Percentiles rank a stretch among this genome's conserved stretches.
These are phyloP conservation scores for Aurifilum marmelostoma DNA, from an alignment of 2,329 filamentous ascomycete species.

Conservation along the genomic window DNA sequence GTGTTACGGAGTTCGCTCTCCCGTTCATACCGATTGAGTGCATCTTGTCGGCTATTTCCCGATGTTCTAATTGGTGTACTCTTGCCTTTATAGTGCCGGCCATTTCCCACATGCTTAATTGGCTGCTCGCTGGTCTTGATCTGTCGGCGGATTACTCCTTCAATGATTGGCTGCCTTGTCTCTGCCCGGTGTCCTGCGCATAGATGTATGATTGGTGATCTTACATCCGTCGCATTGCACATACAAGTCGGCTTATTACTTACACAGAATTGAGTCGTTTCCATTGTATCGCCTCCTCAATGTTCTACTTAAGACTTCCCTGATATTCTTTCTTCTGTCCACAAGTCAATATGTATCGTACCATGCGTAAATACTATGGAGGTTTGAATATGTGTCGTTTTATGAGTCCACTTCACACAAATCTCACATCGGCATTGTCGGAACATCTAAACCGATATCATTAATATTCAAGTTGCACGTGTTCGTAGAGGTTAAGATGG, in stretches of 20 bases:
- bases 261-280: neutral
- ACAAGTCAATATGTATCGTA: neutral
- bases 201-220: neutral
- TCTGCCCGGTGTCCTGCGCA: neutral
- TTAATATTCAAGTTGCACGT: neutral
- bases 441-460: neutral
- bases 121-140: neutral
- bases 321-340: neutral
- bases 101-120: neutral
- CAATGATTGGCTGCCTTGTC: neutral
- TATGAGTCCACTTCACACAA: neutral
- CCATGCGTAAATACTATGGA: neutral
- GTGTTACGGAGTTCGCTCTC: neutral
- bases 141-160: neutral
- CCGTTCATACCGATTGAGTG: neutral
- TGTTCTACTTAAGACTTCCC: neutral
- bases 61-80: neutral
- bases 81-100: neutral
- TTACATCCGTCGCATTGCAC: neutral
- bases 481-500: neutral
- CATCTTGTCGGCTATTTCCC: neutral
- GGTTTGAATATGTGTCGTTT: neutral
- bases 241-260: neutral
- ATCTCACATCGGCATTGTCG: neutral
- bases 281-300: neutral